A percentile compares a stretch with the other conserved stretches of the same genome.
Evolutionary conservation across 495 filamentous ascomycete genomes (phyloP).

Genomic region (Alectoria sarmentosa): DNA sequence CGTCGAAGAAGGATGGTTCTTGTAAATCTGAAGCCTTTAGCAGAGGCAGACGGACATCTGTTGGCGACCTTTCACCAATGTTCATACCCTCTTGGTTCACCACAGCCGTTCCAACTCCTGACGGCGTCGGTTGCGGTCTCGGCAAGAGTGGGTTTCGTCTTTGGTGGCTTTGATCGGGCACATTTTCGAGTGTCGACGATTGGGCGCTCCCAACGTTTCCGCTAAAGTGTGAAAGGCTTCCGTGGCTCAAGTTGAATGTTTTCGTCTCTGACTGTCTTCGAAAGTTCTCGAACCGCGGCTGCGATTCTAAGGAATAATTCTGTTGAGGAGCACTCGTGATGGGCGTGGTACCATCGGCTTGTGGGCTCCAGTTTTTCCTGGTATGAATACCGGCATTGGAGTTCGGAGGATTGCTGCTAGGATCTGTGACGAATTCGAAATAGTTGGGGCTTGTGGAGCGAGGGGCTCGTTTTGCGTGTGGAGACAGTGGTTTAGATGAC

Average conservation of each 20-base stretch:
- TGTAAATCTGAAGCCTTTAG: slow-evolving; percentile 25
- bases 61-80: slow-evolving; percentile 20
- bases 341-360: slow-evolving; percentile 59
- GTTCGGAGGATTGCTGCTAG: slow-evolving; percentile 48
- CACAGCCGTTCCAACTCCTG: slow-evolving; percentile 9
- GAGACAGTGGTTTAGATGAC: slow-evolving; percentile 34
- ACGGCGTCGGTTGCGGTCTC: slow-evolving; percentile 24
- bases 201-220: slow-evolving; percentile 28
- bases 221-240: slow-evolving; percentile 37
- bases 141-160: slow-evolving; percentile 23
- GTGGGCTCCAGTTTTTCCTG: slow-evolving; percentile 64
- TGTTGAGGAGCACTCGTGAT: slow-evolving; percentile 61
- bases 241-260: slow-evolving; percentile 45
- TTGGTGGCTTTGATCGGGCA: slow-evolving; percentile 14
- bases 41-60: slow-evolving; percentile 9
- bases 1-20: slow-evolving; percentile 31
- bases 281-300: slow-evolving; percentile 72
- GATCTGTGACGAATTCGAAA: slow-evolving; percentile 66
- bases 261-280: slow-evolving; percentile 60
- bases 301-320: slow-evolving; percentile 60
- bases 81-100: slow-evolving; percentile 14
- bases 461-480: slow-evolving; percentile 30
- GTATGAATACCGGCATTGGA: slow-evolving; percentile 49
- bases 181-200: slow-evolving; percentile 26
- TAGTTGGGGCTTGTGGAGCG: slow-evolving; percentile 66